Evolutionary conservation across 2,329 filamentous ascomycete genomes (phyloP).

Genomic region (Aspergillus spinulosporus): DNA sequence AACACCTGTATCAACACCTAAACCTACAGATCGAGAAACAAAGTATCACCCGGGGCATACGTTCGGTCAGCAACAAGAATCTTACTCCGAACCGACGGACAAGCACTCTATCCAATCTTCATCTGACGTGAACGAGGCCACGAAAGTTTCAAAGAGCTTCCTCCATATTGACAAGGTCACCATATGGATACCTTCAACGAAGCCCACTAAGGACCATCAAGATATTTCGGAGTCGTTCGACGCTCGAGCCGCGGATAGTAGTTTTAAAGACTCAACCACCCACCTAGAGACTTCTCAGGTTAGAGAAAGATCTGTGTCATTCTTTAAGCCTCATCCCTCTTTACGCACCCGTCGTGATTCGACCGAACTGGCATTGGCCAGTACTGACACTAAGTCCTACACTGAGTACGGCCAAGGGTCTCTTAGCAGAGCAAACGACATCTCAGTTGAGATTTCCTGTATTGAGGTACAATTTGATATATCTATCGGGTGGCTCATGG

Average conservation of each 20-base stretch:
- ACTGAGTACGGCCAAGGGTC: slow-evolving; percentile 5
- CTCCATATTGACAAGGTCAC: slow-evolving; percentile 37
- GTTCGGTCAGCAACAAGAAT: slow-evolving; percentile 6
- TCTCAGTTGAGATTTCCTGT: slow-evolving; percentile 36
- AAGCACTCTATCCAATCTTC: slow-evolving; percentile 22
- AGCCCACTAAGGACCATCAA: slow-evolving; percentile 13
- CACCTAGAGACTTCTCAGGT: slow-evolving; percentile 24
- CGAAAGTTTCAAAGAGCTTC: slow-evolving; percentile 37
- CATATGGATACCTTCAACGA: slow-evolving; percentile 38
- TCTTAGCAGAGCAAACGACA: slow-evolving; percentile 13
- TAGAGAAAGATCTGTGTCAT: slow-evolving; percentile 26
- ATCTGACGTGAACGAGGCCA: slow-evolving; percentile 22
- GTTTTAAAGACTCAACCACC: slow-evolving; percentile 25
- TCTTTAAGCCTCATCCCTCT: slow-evolving; percentile 27
- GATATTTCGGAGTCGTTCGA: slow-evolving; percentile 16
- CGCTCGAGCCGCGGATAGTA: slow-evolving; percentile 18
- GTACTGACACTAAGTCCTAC: slow-evolving; percentile 7
- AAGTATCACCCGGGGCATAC: slow-evolving; percentile 19
- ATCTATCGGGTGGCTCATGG: slow-evolving; percentile 43
- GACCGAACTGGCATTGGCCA: slow-evolving; percentile 18
- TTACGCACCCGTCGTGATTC: slow-evolving; percentile 23
- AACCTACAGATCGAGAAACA: slow-evolving; percentile 25
- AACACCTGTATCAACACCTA: slow-evolving; percentile 31
- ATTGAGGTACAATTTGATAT: slow-evolving; percentile 40
- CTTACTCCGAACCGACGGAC: slow-evolving; percentile 17